phyloP scores from a whole-genome alignment of 2,329 filamentous ascomycete genomes.

The Emergomyces pasteurianus region DNA sequence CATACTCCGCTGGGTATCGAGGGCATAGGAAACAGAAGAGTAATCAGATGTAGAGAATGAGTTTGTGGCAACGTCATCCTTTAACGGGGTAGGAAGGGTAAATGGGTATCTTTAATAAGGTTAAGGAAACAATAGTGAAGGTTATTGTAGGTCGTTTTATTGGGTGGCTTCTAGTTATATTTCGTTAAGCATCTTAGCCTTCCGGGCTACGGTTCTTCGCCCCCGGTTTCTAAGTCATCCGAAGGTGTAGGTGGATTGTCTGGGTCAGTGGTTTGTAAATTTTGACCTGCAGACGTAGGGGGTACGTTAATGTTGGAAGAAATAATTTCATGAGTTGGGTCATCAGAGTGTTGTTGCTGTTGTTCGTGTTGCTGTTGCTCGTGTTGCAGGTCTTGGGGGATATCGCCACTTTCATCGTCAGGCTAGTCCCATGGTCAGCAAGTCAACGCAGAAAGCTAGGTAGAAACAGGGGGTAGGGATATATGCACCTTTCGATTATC shows the following conservation, averaged over 20 bases:
- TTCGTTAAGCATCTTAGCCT: neutral
- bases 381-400: neutral
- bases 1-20: neutral
- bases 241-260: neutral
- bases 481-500: conserved; percentile 20
- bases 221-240: neutral
- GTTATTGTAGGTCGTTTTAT: neutral
- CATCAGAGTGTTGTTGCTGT: neutral
- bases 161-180: neutral
- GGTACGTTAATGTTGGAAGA: neutral
- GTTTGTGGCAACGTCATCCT: neutral
- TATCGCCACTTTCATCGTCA: neutral
- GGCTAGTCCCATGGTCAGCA: neutral
- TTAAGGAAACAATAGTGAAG: neutral
- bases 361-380: neutral
- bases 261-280: neutral
- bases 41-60: neutral
- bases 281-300: neutral
- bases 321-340: neutral
- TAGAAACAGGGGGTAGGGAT: neutral
- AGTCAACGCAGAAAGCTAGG: neutral
- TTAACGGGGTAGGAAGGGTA: too few species aligned
- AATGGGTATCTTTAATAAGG: neutral
- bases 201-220: neutral
- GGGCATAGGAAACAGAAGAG: too few species aligned